Evolutionary conservation across 192 early-diverging fungal genomes (phyloP), one percentile per base, ranked within the genome.

Genomic region (Backusella psychrophila): DNA sequence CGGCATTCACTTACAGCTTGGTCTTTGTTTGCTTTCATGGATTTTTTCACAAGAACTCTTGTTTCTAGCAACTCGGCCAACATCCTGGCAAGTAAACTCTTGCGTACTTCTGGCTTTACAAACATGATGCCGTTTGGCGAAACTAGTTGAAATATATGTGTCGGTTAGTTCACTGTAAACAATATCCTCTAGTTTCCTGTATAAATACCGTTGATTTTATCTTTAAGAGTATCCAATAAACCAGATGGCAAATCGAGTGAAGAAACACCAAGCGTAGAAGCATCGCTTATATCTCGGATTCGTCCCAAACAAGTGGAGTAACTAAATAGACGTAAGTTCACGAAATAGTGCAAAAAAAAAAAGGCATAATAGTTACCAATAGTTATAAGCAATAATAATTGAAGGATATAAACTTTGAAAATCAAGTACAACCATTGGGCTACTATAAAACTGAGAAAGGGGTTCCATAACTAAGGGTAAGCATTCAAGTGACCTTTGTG

Each of bases 301-400:
- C 82, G 87, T 0, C 97, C 96, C 1, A 98, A 78, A 77, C 95
- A 96, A 0, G 97, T 98, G 12, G 95, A 96, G 78, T 88, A 97
- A 78, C 82, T 83, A 76, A 35, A 12, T 49, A 19, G 46, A 9
- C 11, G 23, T 41, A 38, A 21, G 6, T 19, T 6, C 19, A 49
- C 15, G 17, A 49, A 26, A 59, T 9, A 9, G 1, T 14, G 34
- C 31, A 42, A 41, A 71, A 21, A 21, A 81, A 72, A 80, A 21
- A 66, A 78, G 38, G 11, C 9, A 39, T 29, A 15, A 38, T 31
- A 33, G 3, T 68, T 79, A 83, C 82, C 97, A 98, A 59, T 93
- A 95, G 79, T 98, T 98, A 83, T 96, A 98, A 0, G 96, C 97
- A 79, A 98, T 97, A 91, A 98, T 96, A 17, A 98, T 86, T 75